These are phyloP conservation scores for Calonectria hawksworthii DNA, from an alignment of 2,329 filamentous ascomycete genomes.

Conservation along the genomic window DNA sequence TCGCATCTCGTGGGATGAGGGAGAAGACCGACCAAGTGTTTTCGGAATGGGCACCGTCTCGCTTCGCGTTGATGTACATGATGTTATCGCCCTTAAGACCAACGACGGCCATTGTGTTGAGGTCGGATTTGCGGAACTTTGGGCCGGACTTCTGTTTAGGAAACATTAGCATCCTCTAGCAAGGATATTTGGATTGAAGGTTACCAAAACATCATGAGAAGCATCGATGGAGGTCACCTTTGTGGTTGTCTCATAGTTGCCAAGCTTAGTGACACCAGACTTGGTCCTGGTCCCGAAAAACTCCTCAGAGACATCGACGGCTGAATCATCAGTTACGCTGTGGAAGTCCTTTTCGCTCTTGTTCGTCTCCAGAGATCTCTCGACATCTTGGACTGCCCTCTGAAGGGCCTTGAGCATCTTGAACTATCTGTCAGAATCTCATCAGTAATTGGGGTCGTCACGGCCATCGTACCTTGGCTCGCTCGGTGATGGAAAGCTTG, in stretches of 20 bases:
- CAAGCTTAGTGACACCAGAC: background rate
- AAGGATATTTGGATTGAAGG: background rate
- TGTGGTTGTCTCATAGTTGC: background rate
- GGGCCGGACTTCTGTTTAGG: background rate
- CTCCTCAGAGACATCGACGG: background rate
- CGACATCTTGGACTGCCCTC: background rate
- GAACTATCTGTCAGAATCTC: background rate
- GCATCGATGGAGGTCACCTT: background rate
- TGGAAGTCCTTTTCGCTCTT: background rate
- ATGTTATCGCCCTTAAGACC: constrained; percentile 9
- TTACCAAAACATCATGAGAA: background rate
- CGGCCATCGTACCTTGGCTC: background rate
- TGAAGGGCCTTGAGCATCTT: constrained; percentile 9
- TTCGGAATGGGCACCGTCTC: background rate
- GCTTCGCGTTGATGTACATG: constrained; percentile 3
- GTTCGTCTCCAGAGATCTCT: background rate
- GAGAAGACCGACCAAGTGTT: constrained; percentile 1
- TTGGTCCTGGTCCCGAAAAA: background rate
- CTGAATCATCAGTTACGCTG: background rate
- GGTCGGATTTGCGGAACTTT: background rate
- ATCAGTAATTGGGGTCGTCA: background rate
- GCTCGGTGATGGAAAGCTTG: background rate
- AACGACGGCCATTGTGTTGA: background rate
- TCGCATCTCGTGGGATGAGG: background rate
- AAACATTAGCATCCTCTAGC: background rate